A percentile compares a stretch with the other conserved stretches of the same genome.
Conservation (phyloP, 306 rosid species). For the Begonia masoniana region DNA sequence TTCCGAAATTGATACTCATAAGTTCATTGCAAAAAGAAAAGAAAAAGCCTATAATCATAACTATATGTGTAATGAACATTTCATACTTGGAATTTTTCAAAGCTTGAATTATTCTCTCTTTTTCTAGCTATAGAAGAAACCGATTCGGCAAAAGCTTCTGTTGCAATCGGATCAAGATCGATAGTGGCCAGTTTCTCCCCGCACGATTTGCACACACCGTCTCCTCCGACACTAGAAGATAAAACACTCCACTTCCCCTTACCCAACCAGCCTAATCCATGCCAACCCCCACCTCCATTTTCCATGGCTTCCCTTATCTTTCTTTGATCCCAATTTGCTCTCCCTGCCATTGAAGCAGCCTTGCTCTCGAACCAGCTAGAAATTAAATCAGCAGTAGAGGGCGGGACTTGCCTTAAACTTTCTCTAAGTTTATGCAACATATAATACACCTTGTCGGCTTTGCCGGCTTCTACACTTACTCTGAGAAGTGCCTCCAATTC, state of each 20-base stretch:
- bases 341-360: constrained; percentile 67
- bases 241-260: constrained; percentile 66
- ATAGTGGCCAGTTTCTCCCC: constrained; percentile 54
- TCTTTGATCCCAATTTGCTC: constrained; percentile 48
- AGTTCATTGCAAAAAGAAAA: not conserved
- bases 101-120: constrained; percentile 59
- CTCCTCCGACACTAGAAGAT: constrained; percentile 43
- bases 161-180: constrained; percentile 86
- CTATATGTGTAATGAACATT: constrained; percentile 1
- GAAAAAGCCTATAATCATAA: not conserved
- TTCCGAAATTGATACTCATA: constrained; percentile 4
- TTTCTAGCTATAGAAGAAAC: constrained; percentile 64
- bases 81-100: constrained; percentile 80
- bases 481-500: constrained; percentile 70
- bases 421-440: constrained; percentile 73
- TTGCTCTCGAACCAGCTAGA: constrained; percentile 55
- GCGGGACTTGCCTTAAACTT: constrained; percentile 49
- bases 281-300: constrained; percentile 97
- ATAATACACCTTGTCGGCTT: constrained; percentile 61
- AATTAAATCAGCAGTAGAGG: constrained; percentile 47
- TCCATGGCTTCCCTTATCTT: constrained; percentile 38
- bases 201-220: constrained; percentile 77
- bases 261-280: constrained; percentile 91
- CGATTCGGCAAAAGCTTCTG: constrained; percentile 75
- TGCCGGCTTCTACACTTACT: constrained; percentile 37